phyloP scores from a whole-genome alignment of 2,329 filamentous ascomycete species.

The Botryotinia narcissicola region DNA sequence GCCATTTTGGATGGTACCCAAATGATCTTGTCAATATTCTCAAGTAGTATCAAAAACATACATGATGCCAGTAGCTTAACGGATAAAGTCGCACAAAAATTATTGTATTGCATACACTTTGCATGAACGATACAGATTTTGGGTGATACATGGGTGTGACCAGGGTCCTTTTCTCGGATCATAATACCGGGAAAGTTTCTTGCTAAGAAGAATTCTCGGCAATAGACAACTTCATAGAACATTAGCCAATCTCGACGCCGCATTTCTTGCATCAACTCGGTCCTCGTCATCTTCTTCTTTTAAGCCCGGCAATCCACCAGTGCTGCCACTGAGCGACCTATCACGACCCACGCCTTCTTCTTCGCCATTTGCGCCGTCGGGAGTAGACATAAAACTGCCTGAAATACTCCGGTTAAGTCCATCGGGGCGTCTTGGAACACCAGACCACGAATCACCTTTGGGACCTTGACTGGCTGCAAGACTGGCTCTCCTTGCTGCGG shows the following conservation, averaged over 20 bases:
- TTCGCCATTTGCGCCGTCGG: slow-evolving; percentile 61
- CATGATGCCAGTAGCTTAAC: slow-evolving; percentile 13
- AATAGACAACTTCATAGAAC: slow-evolving; percentile 14
- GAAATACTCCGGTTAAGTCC: slow-evolving; percentile 75
- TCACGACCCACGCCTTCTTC: slow-evolving; percentile 42
- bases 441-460: slow-evolving; percentile 98
- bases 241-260: slow-evolving; percentile 71
- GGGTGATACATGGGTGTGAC: slow-evolving; percentile 17
- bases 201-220: neutral
- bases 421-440: slow-evolving; percentile 75
- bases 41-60: slow-evolving; percentile 8
- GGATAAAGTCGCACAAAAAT: slow-evolving; percentile 20
- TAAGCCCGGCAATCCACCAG: slow-evolving; percentile 54
- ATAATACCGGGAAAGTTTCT: slow-evolving; percentile 13
- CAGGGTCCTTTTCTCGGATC: slow-evolving; percentile 15
- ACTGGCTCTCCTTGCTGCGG: slow-evolving; percentile 66
- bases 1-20: slow-evolving; percentile 7
- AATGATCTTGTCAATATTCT: slow-evolving; percentile 1
- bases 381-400: slow-evolving; percentile 64
- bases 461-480: slow-evolving; percentile 88
- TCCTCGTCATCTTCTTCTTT: slow-evolving; percentile 88
- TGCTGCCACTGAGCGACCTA: slow-evolving; percentile 36
- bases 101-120: slow-evolving; percentile 22
- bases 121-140: slow-evolving; percentile 21
- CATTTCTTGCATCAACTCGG: slow-evolving; percentile 90